Conservation (phyloP, 2,329 filamentous ascomycete genomes). For the Coniochaeta hoffmannii region DNA sequence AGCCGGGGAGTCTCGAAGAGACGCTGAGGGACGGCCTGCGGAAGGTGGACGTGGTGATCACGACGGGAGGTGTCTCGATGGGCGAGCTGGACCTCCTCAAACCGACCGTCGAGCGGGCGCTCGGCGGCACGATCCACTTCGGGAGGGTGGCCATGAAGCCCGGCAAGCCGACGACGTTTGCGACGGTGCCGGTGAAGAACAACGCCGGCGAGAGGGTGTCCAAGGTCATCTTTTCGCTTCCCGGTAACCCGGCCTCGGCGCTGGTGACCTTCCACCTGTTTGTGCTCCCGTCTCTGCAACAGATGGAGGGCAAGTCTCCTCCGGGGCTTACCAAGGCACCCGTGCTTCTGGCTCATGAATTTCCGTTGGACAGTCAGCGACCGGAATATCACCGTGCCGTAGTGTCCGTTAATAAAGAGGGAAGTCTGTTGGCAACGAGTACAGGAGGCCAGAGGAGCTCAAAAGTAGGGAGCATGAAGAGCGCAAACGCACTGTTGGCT, state of each 20-base stretch:
- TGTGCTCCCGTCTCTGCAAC: conserved; percentile 79
- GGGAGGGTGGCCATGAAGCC: conserved; percentile 97
- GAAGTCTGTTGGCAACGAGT: conserved; percentile 64
- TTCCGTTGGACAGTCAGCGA: conserved; percentile 65
- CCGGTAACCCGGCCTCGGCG: conserved; percentile 89
- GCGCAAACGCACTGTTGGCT: conserved; percentile 80
- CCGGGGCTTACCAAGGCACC: conserved; percentile 65
- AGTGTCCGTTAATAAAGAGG: conserved; percentile 59
- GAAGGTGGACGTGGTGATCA: conserved; percentile 74
- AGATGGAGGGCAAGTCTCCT: conserved; percentile 60
- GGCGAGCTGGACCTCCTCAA: conserved; percentile 95
- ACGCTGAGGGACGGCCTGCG: conserved; percentile 69
- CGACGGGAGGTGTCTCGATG: conserved; percentile 94
- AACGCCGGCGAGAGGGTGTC: conserved; percentile 48
- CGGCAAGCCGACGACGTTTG: conserved; percentile 95
- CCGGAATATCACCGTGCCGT: conserved; percentile 88
- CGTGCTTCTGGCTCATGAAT: conserved; percentile 64
- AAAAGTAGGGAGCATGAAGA: conserved; percentile 77
- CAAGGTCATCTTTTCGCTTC: conserved; percentile 80
- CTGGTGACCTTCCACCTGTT: conserved; percentile 93
- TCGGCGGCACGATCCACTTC: conserved; percentile 93
- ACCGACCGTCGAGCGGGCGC: conserved; percentile 82
- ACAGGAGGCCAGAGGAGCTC: conserved; percentile 90
- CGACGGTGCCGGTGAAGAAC: conserved; percentile 67
- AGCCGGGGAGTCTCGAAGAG: conserved; percentile 66